Evolutionary conservation across 176 grass and related monocot species (phyloP), one percentile per base, ranked within the genome.

Genomic region (Carex kokanica): DNA sequence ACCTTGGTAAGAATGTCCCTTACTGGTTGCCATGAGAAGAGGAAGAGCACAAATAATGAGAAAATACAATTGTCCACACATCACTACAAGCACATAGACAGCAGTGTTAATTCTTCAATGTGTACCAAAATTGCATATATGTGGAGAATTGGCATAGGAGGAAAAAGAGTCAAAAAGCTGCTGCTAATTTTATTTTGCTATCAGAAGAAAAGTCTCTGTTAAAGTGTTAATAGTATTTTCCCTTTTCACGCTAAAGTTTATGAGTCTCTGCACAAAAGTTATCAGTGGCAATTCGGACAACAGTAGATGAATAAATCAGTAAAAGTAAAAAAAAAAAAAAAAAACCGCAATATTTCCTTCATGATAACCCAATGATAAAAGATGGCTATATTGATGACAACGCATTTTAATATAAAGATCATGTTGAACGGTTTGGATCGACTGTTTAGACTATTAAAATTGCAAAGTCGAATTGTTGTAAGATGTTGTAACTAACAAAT

Each of bases 1-100:
- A 71, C 67, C 67, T 71, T 71, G 34, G 18, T 71, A 23, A 45
- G 38, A 71, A 45, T 43, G 18, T 18, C 38, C 67, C 20, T 45
- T 45, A 38, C 38, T 45, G 38, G 38, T 71, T 43, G 38, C 67
- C 67, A 71, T 71, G 67, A 71, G 67, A 71, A 71, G 67, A 71
- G 38, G 67, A 71, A 71, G 67, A 71, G 38, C 36, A 71, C 67
- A 71, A 21, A 71, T 38, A 71, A 5, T 38, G 43, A 71, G 67
- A 38, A 71, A 9, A 71, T 71, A 45, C 18, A 41, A 21, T 71
- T 71, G 38, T 20, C 67, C 21, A 45, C 8, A 45, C 67, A 71
- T 71, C 34, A 20, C 66, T 29, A 70, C 66, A n/a, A 40, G 36
- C 17, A 70, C 66, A 70, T 32, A 69, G 16, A 65, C 32, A 38